These are phyloP conservation scores for Saccharomycopsis oosterbeekiorum DNA, from an alignment of 805 yeast genomes.

Conservation along the genomic window DNA sequence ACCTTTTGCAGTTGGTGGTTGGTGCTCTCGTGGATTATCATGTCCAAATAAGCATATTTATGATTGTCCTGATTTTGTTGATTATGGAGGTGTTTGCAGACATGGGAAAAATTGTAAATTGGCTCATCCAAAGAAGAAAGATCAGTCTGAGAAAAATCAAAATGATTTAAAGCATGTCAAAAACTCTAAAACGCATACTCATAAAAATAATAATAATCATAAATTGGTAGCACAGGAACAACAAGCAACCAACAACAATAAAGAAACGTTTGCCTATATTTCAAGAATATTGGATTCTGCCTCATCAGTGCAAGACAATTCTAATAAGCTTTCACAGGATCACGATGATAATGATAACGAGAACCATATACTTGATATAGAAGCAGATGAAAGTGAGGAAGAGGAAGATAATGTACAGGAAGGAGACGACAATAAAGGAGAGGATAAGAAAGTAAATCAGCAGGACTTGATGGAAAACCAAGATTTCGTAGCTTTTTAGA, in stretches of 20 bases:
- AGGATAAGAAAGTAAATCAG: background rate
- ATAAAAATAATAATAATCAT: background rate
- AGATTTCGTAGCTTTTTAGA: constrained; percentile 6
- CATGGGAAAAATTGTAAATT: constrained; percentile 43
- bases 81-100: constrained; percentile 38
- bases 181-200: background rate
- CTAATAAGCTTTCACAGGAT: background rate
- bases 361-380: background rate
- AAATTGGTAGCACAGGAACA: background rate
- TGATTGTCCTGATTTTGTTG: constrained; percentile 56
- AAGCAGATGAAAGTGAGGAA: background rate
- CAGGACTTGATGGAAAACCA: constrained; percentile 4
- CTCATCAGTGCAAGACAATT: background rate
- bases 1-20: constrained; percentile 59
- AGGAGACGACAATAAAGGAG: background rate
- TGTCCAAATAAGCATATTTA: constrained; percentile 50
- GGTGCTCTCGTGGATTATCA: constrained; percentile 48
- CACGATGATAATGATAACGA: no score
- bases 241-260: background rate
- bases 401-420: constrained; percentile 2
- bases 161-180: background rate
- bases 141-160: constrained; percentile 10
- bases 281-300: background rate
- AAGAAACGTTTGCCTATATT: background rate
- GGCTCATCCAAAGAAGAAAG: constrained; percentile 32